Conservation (phyloP, 352 stramenopile genomes). For the Aphanomyces astaci region DNA sequence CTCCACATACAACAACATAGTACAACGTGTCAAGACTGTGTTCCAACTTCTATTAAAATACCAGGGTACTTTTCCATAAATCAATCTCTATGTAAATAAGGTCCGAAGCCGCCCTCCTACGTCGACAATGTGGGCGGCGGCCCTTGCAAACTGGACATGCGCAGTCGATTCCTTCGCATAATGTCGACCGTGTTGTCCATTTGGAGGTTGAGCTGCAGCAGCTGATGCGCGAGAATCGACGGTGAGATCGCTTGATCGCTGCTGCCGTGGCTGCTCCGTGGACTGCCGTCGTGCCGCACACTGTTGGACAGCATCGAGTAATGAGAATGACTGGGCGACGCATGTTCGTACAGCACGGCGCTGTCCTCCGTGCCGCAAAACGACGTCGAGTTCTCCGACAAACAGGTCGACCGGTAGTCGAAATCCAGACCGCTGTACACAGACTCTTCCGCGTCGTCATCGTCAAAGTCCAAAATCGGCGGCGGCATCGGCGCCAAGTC, state of each 20-base stretch:
- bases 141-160: neutral
- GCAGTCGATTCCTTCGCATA: constrained; percentile 11
- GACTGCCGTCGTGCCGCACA: neutral
- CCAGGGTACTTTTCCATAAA: neutral
- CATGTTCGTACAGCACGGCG: neutral
- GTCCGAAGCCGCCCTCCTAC: neutral
- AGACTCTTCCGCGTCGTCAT: constrained; percentile 21
- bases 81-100: constrained; percentile 3
- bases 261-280: neutral
- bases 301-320: neutral
- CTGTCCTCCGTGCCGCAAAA: neutral
- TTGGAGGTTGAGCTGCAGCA: constrained; percentile 19
- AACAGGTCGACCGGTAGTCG: neutral
- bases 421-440: constrained; percentile 20
- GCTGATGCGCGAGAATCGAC: neutral
- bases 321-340: neutral
- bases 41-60: too few species aligned
- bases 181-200: constrained; percentile 20
- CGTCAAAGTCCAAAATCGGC: constrained; percentile 23
- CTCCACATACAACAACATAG: too few species aligned
- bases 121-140: neutral
- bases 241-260: neutral
- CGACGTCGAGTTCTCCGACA: neutral
- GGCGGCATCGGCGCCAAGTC: neutral
- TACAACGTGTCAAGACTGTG: too few species aligned